Evolutionary conservation across 2,329 filamentous ascomycete genomes (phyloP).

Genomic region (Diaporthe helianthi): DNA sequence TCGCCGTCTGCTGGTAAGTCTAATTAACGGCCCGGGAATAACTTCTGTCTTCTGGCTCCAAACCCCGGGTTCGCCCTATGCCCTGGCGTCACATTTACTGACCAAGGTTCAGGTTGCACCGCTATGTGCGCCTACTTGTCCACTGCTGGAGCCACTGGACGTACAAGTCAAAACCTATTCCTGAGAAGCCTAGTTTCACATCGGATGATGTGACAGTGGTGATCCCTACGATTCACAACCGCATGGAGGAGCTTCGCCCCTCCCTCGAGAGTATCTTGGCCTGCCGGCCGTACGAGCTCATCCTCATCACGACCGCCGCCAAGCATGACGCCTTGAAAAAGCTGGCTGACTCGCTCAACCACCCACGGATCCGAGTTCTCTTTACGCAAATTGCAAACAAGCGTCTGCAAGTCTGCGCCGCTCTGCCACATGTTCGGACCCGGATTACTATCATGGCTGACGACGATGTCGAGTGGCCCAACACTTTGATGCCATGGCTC

Average conservation of each 20-base stretch:
- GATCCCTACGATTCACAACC: conserved; percentile 89
- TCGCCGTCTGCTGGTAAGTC: conserved; percentile 52
- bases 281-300: conserved; percentile 73
- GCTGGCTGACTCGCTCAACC: conserved; percentile 67
- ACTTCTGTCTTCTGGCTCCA: not conserved
- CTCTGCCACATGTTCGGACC: conserved; percentile 84
- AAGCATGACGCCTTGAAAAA: conserved; percentile 73
- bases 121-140: conserved; percentile 84
- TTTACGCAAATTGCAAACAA: conserved; percentile 90
- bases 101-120: conserved; percentile 71
- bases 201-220: conserved; percentile 90
- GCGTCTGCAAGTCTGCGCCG: conserved; percentile 89
- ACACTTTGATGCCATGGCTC: conserved; percentile 87
- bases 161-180: conserved; percentile 85
- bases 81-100: conserved; percentile 26
- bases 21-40: conserved; percentile 6
- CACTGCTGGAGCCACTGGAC: conserved; percentile 86
- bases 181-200: conserved; percentile 79
- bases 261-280: conserved; percentile 81
- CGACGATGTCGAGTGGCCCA: conserved; percentile 93
- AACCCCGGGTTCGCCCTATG: not conserved
- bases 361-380: conserved; percentile 74
- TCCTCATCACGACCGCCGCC: conserved; percentile 86
- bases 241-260: conserved; percentile 80
- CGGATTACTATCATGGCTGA: conserved; percentile 91